These are phyloP conservation scores for Reticulascus tulasneorum DNA, from an alignment of 2,329 filamentous ascomycete genomes.

Conservation along the genomic window DNA sequence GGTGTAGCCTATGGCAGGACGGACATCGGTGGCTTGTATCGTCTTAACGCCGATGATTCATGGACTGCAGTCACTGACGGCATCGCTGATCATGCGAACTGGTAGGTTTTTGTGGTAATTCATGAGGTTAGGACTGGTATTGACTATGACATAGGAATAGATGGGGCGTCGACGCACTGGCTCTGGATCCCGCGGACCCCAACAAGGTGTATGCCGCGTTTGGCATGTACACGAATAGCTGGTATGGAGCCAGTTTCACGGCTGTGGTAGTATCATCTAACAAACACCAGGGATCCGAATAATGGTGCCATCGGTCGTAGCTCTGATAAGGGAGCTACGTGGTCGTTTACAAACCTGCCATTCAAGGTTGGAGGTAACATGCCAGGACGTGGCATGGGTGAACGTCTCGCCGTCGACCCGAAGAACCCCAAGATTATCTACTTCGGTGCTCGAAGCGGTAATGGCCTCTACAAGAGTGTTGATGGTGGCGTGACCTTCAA, in stretches of 20 bases:
- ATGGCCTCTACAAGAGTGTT: slow-evolving; percentile 56
- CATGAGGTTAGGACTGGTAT: not conserved
- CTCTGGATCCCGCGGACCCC: slow-evolving; percentile 50
- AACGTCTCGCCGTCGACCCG: slow-evolving; percentile 55
- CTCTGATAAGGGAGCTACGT: slow-evolving; percentile 50
- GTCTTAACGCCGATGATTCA: slow-evolving; percentile 50
- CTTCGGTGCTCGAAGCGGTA: slow-evolving; percentile 55
- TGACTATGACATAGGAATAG: slow-evolving; percentile 35
- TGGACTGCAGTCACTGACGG: slow-evolving; percentile 51
- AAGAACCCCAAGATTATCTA: slow-evolving; percentile 53
- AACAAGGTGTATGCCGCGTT: slow-evolving; percentile 50
- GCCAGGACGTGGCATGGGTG: slow-evolving; percentile 56
- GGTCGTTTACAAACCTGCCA: slow-evolving; percentile 42
- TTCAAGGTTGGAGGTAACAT: slow-evolving; percentile 62
- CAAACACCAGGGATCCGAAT: slow-evolving; percentile 41
- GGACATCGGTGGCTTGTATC: slow-evolving; percentile 55
- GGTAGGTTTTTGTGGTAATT: slow-evolving; percentile 25
- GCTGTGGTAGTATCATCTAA: not conserved
- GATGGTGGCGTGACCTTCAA: slow-evolving; percentile 49
- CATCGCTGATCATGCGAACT: slow-evolving; percentile 38
- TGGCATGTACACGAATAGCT: slow-evolving; percentile 55
- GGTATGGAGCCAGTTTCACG: no score
- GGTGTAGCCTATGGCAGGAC: slow-evolving; percentile 53
- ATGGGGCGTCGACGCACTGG: slow-evolving; percentile 56
- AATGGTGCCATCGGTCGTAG: slow-evolving; percentile 53